Evolutionary conservation across 495 filamentous ascomycete species (phyloP).

Genomic region (Bryoglossum gracile): DNA sequence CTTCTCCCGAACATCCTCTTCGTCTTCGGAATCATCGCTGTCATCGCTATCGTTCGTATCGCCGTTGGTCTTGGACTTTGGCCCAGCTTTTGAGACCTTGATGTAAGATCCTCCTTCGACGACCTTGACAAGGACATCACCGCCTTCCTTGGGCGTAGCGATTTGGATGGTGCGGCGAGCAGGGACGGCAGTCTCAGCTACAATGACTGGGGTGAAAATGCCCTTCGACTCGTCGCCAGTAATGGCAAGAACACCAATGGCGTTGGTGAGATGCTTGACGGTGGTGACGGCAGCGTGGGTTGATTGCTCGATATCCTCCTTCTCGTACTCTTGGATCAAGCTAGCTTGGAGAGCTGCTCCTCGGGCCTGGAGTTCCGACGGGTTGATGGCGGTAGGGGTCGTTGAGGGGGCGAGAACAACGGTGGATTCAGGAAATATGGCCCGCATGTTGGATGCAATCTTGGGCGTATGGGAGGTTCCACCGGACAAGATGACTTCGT

Average conservation of each 20-base stretch:
- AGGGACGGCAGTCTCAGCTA: conserved; percentile 81
- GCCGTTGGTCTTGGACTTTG: conserved; percentile 55
- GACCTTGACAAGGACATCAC: conserved; percentile 78
- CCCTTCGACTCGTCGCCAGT: conserved; percentile 52
- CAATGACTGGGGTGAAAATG: conserved; percentile 69
- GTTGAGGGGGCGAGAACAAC: conserved; percentile 78
- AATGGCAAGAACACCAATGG: conserved; percentile 77
- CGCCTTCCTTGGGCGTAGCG: conserved; percentile 63
- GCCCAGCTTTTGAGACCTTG: conserved; percentile 79
- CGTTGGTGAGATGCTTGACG: conserved; percentile 78
- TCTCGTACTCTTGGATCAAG: conserved; percentile 84
- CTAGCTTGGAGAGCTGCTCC: conserved; percentile 95
- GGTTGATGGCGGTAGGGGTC: conserved; percentile 72
- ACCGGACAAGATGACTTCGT: conserved; percentile 90
- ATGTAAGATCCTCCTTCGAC: conserved; percentile 83
- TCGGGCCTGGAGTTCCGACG: conserved; percentile 78
- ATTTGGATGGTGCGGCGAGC: conserved; percentile 77
- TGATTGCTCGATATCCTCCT: conserved; percentile 89
- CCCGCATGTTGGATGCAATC: conserved; percentile 66
- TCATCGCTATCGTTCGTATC: conserved; percentile 53
- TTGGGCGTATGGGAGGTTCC: conserved; percentile 91
- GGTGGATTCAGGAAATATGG: conserved; percentile 76
- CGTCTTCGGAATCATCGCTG: conserved; percentile 70
- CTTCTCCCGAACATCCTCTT: conserved; percentile 80
- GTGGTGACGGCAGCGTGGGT: conserved; percentile 93